Base-by-base conservation (phyloP, 2,329 filamentous ascomycete genomes). In the Fusarium miscanthi region DNA sequence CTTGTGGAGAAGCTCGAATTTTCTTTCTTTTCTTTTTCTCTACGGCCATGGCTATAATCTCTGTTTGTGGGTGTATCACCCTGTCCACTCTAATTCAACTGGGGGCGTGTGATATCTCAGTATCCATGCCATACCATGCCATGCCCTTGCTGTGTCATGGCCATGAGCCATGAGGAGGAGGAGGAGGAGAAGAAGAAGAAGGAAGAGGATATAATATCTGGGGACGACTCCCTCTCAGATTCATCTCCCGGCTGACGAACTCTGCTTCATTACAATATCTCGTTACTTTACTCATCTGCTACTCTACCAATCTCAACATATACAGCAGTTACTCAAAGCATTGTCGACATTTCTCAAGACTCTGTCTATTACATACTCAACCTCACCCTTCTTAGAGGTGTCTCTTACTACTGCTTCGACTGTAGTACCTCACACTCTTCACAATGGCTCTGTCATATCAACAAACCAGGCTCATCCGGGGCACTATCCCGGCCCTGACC, bases 401-500 rank as follows among this genome's bases (percentile, higher is more conserved):
- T n/a, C 27, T 42, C 31, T 45, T 60, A 31, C 69, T 48, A 30
- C 57, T 60, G n/a, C 41, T 37, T 21, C 31, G 27, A 31, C 43
- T 63, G 42, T 57, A 58, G 54, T 61, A 41, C 35, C 42, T 51
- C 27, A 23, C 17, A 38, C 19, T 46, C 62, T 59, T 40, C 33
- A 75, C 66, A 74, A 83, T 83, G 81, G 77, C 80, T 37, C 82
- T 89, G 72, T 85, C 84, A 51, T 84, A 84, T 72, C 81, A 85
- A 53, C 91, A 94, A 82, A 85, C 88, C 63, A 83, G 87, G 57
- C 86, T 92, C 77, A 90, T 94, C 81, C 91, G 90, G 80, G 86
- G 90, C 57, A 94, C 92, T 10, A 88, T 93, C 66, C 92, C 92
- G 5, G 87, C 91, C 38, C 86, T 94, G 6, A 86, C 87, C 27